These are phyloP conservation scores for Ambrosiella xylebori DNA, from an alignment of 2,329 filamentous ascomycete genomes.

Conservation along the genomic window DNA sequence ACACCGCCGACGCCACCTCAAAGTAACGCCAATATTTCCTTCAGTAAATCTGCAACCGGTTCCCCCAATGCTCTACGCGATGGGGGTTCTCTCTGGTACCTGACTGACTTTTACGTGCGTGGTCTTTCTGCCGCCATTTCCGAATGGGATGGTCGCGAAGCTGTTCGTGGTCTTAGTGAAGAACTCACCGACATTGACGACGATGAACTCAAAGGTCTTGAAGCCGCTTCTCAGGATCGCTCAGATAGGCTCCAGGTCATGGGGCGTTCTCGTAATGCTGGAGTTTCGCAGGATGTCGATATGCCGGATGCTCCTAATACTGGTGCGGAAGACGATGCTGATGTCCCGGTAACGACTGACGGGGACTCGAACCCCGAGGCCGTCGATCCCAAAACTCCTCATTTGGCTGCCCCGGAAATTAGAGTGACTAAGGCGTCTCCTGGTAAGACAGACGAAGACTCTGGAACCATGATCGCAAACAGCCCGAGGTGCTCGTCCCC, in stretches of 20 bases:
- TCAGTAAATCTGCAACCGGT: background rate
- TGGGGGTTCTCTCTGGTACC: slow-evolving; percentile 12
- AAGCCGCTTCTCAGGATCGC: background rate
- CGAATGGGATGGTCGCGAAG: slow-evolving; percentile 50
- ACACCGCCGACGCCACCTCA: slow-evolving; percentile 12
- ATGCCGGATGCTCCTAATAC: slow-evolving; percentile 7
- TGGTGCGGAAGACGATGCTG: background rate
- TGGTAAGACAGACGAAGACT: slow-evolving; percentile 13
- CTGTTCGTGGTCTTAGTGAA: slow-evolving; percentile 54
- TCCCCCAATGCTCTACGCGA: slow-evolving; percentile 7
- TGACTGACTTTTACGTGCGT: slow-evolving; percentile 2
- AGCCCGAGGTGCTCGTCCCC: slow-evolving; percentile 4
- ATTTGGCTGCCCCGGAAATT: slow-evolving; percentile 11
- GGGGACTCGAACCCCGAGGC: slow-evolving; percentile 14
- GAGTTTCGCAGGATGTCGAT: slow-evolving; percentile 6
- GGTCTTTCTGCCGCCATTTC: slow-evolving; percentile 7
- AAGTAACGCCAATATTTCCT: slow-evolving; percentile 11
- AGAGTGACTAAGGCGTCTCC: slow-evolving; percentile 17
- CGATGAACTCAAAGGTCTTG: slow-evolving; percentile 62
- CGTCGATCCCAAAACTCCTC: background rate
- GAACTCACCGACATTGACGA: slow-evolving; percentile 85
- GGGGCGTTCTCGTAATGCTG: background rate
- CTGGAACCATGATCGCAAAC: background rate
- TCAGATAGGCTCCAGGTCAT: background rate
- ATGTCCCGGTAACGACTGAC: background rate